Conservation (phyloP, 2,329 filamentous ascomycete species). For the Curvularia sp. region DNA sequence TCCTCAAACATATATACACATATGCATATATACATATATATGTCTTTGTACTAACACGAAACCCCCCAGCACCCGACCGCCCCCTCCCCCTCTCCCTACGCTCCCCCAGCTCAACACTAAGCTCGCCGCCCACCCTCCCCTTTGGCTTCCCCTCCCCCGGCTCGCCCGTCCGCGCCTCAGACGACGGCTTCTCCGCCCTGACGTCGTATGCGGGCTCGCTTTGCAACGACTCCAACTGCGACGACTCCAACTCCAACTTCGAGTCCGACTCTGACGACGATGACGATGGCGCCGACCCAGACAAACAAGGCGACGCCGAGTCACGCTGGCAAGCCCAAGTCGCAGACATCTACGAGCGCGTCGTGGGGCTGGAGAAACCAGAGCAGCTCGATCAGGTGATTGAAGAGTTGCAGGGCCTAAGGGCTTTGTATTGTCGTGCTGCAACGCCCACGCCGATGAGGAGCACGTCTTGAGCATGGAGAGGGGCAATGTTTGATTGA, state of each 20-base stretch:
- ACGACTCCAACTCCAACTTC: too few species aligned
- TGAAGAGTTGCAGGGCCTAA: conserved; percentile 3
- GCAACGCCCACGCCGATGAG: not conserved
- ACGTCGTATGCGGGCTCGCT: not conserved
- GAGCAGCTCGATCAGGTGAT: conserved; percentile 8
- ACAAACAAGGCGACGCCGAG: not conserved
- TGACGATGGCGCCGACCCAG: not conserved
- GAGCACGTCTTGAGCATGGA: not conserved
- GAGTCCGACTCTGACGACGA: too few species aligned
- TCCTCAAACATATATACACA: not conserved
- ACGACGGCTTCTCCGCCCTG: conserved; percentile 5
- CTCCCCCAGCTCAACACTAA: conserved; percentile 17
- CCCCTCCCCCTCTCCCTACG: conserved; percentile 35
- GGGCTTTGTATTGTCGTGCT: not conserved
- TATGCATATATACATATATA: too few species aligned
- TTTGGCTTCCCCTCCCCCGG: conserved; percentile 6
- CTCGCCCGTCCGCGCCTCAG: not conserved
- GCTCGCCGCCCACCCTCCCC: conserved; percentile 3
- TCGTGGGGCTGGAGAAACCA: not conserved
- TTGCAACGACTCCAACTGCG: not conserved
- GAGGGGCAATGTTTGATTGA: too few species aligned
- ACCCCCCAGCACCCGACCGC: conserved; percentile 39
- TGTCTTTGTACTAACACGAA: not conserved
- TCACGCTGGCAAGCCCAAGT: not conserved
- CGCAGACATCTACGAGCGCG: conserved; percentile 2